These are phyloP conservation scores for Rhizoclosmatium globosum DNA, from an alignment of 192 early-diverging fungal genomes.

Conservation along the genomic window DNA sequence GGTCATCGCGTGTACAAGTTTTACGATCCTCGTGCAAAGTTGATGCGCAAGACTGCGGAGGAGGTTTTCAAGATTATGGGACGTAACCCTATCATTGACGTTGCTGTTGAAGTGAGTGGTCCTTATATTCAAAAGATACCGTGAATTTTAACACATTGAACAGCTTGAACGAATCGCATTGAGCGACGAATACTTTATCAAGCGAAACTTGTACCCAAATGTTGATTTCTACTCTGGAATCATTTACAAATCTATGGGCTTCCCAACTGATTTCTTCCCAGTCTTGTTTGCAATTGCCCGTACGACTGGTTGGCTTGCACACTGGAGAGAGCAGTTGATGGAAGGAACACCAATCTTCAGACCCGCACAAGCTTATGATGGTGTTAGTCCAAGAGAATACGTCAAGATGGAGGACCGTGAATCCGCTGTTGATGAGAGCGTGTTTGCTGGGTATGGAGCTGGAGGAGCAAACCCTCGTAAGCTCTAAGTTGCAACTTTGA, in stretches of 20 bases:
- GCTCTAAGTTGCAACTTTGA: not conserved
- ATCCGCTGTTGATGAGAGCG: not conserved
- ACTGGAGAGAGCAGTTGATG: slow-evolving; percentile 69
- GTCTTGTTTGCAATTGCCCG: slow-evolving; percentile 69
- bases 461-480: not conserved
- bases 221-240: slow-evolving; percentile 67
- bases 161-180: slow-evolving; percentile 65
- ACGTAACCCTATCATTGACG: slow-evolving; percentile 65
- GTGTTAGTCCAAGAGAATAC: slow-evolving; percentile 56
- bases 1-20: slow-evolving; percentile 69
- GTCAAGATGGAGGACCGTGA: slow-evolving; percentile 40
- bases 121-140: not conserved
- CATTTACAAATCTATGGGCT: slow-evolving; percentile 74
- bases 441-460: not conserved
- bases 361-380: slow-evolving; percentile 70
- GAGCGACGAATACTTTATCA: slow-evolving; percentile 69
- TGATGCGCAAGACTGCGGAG: slow-evolving; percentile 64
- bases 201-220: slow-evolving; percentile 71
- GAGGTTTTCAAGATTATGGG: slow-evolving; percentile 72
- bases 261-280: slow-evolving; percentile 79
- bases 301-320: slow-evolving; percentile 69
- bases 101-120: slow-evolving; percentile 58
- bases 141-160: not conserved
- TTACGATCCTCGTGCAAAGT: slow-evolving; percentile 72
- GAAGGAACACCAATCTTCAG: slow-evolving; percentile 68